Conservation (phyloP, 805 yeast genomes). For the Barnettozyma vustinii region DNA sequence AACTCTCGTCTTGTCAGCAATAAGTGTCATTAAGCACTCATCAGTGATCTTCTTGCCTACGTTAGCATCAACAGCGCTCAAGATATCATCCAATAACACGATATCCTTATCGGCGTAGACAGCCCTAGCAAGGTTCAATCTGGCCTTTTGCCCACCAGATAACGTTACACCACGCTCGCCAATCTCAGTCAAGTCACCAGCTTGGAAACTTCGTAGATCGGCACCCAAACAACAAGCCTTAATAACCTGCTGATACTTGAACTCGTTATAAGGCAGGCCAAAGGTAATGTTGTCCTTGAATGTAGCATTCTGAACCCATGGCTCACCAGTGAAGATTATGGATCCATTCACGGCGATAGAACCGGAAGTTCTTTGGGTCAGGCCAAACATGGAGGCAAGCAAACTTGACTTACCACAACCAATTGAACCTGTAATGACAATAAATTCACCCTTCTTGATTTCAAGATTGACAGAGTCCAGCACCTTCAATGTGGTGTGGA, state of each 20-base stretch:
- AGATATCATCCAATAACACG: slow-evolving; percentile 56
- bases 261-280: slow-evolving; percentile 49
- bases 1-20: slow-evolving; percentile 55
- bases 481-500: slow-evolving; percentile 6
- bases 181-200: slow-evolving; percentile 72
- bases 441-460: slow-evolving; percentile 60
- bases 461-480: slow-evolving; percentile 43
- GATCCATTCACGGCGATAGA: slow-evolving; percentile 49
- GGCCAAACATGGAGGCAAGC: slow-evolving; percentile 63
- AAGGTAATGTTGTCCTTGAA: slow-evolving; percentile 68
- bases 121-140: slow-evolving; percentile 64
- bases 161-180: slow-evolving; percentile 82
- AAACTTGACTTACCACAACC: slow-evolving; percentile 79
- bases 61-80: slow-evolving; percentile 70
- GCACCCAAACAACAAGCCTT: slow-evolving; percentile 56
- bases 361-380: slow-evolving; percentile 46
- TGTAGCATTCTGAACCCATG: slow-evolving; percentile 81
- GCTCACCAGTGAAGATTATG: slow-evolving; percentile 51
- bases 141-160: slow-evolving; percentile 69
- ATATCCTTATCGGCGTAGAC: slow-evolving; percentile 58
- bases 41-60: slow-evolving; percentile 73
- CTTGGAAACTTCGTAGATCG: slow-evolving; percentile 61
- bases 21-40: slow-evolving; percentile 52
- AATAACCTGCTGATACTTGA: slow-evolving; percentile 47
- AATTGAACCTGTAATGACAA: slow-evolving; percentile 72